Base-by-base conservation (phyloP, 768 basidiomycete species). In the Kwoniella sp. region DNA sequence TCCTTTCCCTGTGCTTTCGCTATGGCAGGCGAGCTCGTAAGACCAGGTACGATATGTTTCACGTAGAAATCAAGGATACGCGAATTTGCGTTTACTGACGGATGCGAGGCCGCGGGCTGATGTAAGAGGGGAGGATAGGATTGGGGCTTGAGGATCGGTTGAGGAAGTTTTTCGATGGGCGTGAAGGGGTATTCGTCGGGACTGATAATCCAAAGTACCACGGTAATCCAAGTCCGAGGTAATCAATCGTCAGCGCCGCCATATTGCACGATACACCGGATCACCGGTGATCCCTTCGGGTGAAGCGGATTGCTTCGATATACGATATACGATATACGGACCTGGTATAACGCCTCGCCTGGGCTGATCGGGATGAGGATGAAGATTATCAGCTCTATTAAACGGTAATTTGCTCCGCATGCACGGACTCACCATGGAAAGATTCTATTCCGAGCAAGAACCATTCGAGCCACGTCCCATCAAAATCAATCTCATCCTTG, bases 171-270 rank as follows among this genome's bases (percentile, higher is more conserved):
- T 15, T 81, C 76, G 25, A 79, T 65, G 0, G 83, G 81, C 2
- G 91, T 90, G 83, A 99, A 99, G 0, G 96, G 93, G 75, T 95
- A 92, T 83, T 99, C 96, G 77, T 99, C 96, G 47, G 96, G 96
- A 77, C 95, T 97, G 77, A 33, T 6, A 19, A 44, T 9, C 17
- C 8, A 44, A 10, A 44, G 40, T 33, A 33, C n/a, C n/a, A n/a
- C n/a, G n/a, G n/a, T n/a, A n/a, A n/a, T n/a, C n/a, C n/a, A n/a
- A n/a, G n/a, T n/a, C n/a, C n/a, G n/a, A n/a, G n/a, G n/a, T n/a
- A n/a, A n/a, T n/a, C n/a, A n/a, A n/a, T n/a, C n/a, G n/a, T n/a
- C n/a, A n/a, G n/a, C n/a, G n/a, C n/a, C n/a, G n/a, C n/a, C n/a
- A n/a, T n/a, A n/a, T n/a, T n/a, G n/a, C n/a, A n/a, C n/a, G n/a